Base-by-base conservation (phyloP, 1,284 basidiomycete species). In the Ustilago hordei region DNA sequence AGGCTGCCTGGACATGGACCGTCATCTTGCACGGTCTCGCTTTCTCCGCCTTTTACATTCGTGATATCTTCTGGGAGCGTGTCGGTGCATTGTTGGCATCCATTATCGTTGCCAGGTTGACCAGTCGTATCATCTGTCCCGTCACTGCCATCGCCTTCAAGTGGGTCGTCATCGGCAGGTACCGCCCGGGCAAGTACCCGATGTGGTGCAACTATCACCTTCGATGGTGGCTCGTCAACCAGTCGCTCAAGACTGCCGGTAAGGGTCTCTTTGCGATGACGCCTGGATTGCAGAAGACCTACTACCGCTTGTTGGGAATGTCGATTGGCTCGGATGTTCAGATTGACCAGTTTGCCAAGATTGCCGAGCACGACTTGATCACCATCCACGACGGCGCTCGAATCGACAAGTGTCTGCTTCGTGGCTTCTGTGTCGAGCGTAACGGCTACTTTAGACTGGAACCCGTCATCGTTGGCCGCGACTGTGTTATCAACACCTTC, bases 131-230 rank as follows among this genome's bases (percentile, higher is more conserved):
- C 75, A 84, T 86, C 69, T 85, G 84, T 60, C 84, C 84, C 39
- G 63, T 82, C 62, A 81, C 81, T 12, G 84, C 84, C 39, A 86
- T 86, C 47, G 79, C 80, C n/a, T 86, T 86, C 81, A 86, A 86
- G 74, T 86, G 84, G 84, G 52, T 86, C 60, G 81, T 86, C 62
- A 85, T 86, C 38, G 84, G 84, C 45, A 69, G 83, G 31, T 85
- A 84, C 61, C 79, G 84, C 9, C 84, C 84, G 1, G 84, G 84
- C 59, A 81, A 81, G 52, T 86, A 86, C 39, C 84, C 84, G 4
- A 86, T 86, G 84, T 86, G 84, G 84, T 83, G 79, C 80, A 85
- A 85, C 72, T 86, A 86, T 58, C 84, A 86, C 60, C 73, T 86
- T 32, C 84, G 84, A 39, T 86, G 84, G 84, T 86, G 84, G 84